A percentile compares a stretch with the other conserved stretches of the same genome.
Conservation (phyloP, 805 yeast species). For the Maudiozyma turicensis region DNA sequence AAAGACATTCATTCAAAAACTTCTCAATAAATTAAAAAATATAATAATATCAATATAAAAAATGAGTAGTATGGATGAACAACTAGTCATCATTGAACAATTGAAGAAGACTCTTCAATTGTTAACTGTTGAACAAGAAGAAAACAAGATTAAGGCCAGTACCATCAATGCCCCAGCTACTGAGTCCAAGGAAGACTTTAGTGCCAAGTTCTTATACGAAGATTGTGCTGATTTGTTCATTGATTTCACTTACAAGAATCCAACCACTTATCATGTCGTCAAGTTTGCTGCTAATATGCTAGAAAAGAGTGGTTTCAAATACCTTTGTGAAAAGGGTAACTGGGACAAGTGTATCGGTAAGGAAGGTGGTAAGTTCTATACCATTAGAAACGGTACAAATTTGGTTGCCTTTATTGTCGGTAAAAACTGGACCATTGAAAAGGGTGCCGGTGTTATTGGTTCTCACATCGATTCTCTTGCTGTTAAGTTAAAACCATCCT, state of each 20-base stretch:
- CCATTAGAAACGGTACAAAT: conserved; percentile 58
- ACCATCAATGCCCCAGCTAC: not conserved
- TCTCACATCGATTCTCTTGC: conserved; percentile 71
- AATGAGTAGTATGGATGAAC: conserved; percentile 10
- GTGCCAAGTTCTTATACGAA: conserved; percentile 6
- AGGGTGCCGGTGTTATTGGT: conserved; percentile 63
- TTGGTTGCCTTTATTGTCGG: conserved; percentile 67
- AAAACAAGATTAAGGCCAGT: not conserved
- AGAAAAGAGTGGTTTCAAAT: conserved; percentile 51
- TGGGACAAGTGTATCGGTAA: conserved; percentile 21
- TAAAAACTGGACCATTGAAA: conserved; percentile 48
- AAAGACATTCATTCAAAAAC: not conserved
- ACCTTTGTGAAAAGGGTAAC: conserved; percentile 49
- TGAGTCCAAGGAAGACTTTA: not conserved
- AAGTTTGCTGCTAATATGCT: conserved; percentile 39
- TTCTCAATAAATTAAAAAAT: not conserved
- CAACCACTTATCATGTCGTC: conserved; percentile 70
- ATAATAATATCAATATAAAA: not conserved
- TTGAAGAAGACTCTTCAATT: conserved; percentile 21
- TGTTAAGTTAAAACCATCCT: conserved; percentile 60
- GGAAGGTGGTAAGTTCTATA: conserved; percentile 49
- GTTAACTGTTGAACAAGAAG: conserved; percentile 8
- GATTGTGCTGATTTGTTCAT: conserved; percentile 43
- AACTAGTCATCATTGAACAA: conserved; percentile 18
- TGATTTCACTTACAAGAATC: conserved; percentile 60